These are phyloP conservation scores for Flaveria sonorensis DNA, from an alignment of 129 eudicot genomes.

Conservation along the genomic window DNA sequence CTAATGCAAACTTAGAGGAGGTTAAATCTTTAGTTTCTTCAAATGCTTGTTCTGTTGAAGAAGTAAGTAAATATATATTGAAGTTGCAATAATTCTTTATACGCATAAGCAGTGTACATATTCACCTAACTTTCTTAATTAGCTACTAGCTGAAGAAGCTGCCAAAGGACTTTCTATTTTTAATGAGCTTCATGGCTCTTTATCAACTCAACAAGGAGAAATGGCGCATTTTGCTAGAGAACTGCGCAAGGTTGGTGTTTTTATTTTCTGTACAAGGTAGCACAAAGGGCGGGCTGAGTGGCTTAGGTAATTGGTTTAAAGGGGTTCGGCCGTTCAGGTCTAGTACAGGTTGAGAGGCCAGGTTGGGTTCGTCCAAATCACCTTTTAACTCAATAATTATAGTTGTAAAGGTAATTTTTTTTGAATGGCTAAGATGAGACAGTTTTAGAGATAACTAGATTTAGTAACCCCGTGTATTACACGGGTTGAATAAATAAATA, in stretches of 20 bases:
- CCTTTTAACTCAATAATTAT: not conserved
- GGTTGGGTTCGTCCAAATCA: not conserved
- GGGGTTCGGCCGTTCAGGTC: not conserved
- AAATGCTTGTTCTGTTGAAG: conserved; percentile 52
- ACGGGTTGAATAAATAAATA: too few relatives aligned
- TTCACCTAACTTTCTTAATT: not conserved
- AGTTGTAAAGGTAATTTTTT: too few relatives aligned
- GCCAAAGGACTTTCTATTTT: conserved; percentile 55
- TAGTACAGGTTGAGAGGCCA: not conserved
- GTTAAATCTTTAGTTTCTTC: conserved; percentile 53
- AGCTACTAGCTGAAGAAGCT: conserved; percentile 66
- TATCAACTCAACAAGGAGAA: conserved; percentile 81
- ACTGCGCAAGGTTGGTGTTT: conserved; percentile 67
- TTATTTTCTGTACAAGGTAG: not conserved
- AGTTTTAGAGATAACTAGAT: not conserved
- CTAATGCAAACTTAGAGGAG: conserved; percentile 76
- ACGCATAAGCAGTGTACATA: not conserved
- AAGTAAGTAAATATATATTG: conserved; percentile 46
- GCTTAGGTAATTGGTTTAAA: not conserved
- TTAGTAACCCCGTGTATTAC: too few relatives aligned
- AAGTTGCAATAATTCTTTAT: not conserved
- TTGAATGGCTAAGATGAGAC: too few relatives aligned
- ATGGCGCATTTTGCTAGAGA: conserved; percentile 81
- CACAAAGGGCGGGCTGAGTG: not conserved
- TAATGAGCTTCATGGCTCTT: conserved; percentile 62